A percentile compares a stretch with the other conserved stretches of the same genome.
These are phyloP conservation scores for Flaveria trinervia DNA, from an alignment of 129 eudicot genomes.

Conservation along the genomic window DNA sequence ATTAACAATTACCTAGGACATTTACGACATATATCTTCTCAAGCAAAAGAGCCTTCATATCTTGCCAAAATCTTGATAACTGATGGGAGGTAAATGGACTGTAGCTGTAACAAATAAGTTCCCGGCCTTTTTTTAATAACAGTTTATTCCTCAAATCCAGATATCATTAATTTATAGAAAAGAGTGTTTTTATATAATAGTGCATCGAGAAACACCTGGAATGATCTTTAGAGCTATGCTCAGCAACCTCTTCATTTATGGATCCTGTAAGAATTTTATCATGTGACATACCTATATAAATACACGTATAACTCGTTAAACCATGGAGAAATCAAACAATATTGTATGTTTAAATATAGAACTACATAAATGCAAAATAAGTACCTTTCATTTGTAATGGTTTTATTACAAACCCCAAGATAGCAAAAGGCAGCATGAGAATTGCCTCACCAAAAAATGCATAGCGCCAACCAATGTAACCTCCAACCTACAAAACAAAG, in stretches of 20 bases:
- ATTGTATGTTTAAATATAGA: background rate
- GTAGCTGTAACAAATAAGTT: conserved; percentile 43
- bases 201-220: conserved; percentile 39
- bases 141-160: conserved; percentile 19
- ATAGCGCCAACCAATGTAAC: conserved; percentile 63
- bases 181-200: conserved; percentile 5
- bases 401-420: conserved; percentile 80
- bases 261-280: conserved; percentile 28
- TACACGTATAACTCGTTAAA: background rate
- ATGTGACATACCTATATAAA: conserved; percentile 32
- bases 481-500: conserved; percentile 57
- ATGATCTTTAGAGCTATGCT: conserved; percentile 36
- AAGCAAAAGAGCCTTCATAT: conserved; percentile 63
- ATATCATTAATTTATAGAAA: conserved; percentile 11
- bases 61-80: conserved; percentile 51
- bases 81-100: conserved; percentile 32
- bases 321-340: background rate
- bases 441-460: conserved; percentile 87
- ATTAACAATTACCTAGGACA: conserved; percentile 63
- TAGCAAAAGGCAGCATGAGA: conserved; percentile 85
- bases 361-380: background rate
- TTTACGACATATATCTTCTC: conserved; percentile 74
- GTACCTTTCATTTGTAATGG: conserved; percentile 93
- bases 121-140: background rate
- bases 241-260: conserved; percentile 26